phyloP scores from a whole-genome alignment of 305 asterid genomes.

The Stenogyne calaminthoides region DNA sequence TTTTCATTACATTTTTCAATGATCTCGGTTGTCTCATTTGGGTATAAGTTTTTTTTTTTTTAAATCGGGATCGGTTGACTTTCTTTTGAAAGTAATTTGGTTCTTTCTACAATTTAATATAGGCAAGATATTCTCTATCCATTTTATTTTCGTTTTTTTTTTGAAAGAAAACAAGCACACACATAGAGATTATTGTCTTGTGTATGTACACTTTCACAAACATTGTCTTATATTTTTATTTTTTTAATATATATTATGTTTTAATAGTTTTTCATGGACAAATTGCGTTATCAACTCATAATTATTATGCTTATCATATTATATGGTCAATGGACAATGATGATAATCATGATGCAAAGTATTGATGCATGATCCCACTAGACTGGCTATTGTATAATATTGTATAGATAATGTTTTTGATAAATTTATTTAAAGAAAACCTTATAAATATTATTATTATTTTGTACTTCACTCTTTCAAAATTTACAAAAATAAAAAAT shows the following conservation, averaged over 20 bases:
- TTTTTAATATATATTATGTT: background rate
- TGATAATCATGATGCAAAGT: background rate
- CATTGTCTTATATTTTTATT: conserved; percentile 20
- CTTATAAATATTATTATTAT: no score
- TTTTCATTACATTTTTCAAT: conserved; percentile 1
- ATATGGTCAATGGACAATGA: background rate
- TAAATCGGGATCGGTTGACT: background rate
- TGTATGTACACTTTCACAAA: conserved; percentile 10
- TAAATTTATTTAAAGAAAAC: no score
- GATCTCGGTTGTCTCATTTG: conserved; percentile 1
- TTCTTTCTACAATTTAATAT: background rate
- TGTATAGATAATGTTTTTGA: no score
- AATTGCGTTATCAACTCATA: background rate
- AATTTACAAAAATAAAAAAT: no score
- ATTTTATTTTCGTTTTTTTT: background rate
- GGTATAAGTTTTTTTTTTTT: background rate
- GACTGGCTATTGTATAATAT: no score
- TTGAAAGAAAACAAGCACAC: background rate
- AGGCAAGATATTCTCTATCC: background rate
- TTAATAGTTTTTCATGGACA: background rate
- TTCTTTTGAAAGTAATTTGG: background rate
- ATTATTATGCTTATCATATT: background rate
- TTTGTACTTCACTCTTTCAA: no score
- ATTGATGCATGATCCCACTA: background rate
- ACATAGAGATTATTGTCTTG: background rate